A percentile compares a stretch with the other conserved stretches of the same genome.
These are phyloP conservation scores for Saccharomycopsis fibuligera DNA, from an alignment of 805 yeast genomes.

Conservation along the genomic window DNA sequence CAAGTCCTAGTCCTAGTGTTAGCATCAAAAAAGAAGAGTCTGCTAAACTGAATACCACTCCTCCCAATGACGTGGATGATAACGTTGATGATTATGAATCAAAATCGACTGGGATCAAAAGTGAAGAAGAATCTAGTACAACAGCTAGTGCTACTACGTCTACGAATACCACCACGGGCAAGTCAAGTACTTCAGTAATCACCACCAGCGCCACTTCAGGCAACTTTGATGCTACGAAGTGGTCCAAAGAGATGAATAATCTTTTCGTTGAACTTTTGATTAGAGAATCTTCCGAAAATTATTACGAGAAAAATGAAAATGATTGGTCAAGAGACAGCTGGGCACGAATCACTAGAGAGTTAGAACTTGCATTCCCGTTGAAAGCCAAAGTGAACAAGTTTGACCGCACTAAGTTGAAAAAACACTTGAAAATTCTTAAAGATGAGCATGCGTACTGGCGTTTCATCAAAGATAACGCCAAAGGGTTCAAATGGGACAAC, in stretches of 20 bases:
- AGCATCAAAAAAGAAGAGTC: no score
- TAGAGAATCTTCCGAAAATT: constrained; percentile 14
- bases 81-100: no score
- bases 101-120: no score
- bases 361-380: constrained; percentile 18
- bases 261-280: constrained; percentile 16
- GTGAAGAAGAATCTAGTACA: no score
- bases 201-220: no score
- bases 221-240: constrained; percentile 19
- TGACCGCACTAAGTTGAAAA: constrained; percentile 16
- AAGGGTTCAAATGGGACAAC: constrained; percentile 14
- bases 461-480: constrained; percentile 16
- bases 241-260: constrained; percentile 20
- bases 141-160: no score
- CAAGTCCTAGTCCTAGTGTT: no score
- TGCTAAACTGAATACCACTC: no score
- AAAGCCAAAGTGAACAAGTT: constrained; percentile 20
- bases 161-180: neutral
- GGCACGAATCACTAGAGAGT: constrained; percentile 15
- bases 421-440: constrained; percentile 17
- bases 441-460: constrained; percentile 19
- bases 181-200: no score
- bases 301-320: constrained; percentile 17
- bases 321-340: constrained; percentile 19
- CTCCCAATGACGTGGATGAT: no score